Evolutionary conservation across 768 basidiomycete genomes (phyloP).

Genomic region (Lactarius trivialis): DNA sequence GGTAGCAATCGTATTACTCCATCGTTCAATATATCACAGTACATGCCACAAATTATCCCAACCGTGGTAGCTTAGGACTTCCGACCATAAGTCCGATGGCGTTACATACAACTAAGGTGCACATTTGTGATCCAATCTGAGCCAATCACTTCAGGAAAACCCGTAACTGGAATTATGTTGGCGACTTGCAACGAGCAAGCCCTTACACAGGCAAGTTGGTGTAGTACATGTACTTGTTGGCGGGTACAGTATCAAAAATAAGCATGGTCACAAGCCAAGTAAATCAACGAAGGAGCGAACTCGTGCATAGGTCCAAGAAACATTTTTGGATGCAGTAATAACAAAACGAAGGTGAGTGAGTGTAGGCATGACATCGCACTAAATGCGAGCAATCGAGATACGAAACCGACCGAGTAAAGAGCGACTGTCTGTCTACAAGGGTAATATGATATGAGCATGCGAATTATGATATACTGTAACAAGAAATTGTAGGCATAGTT

Average conservation of each 20-base stretch:
- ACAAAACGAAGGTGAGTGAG: background rate
- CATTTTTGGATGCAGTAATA: background rate
- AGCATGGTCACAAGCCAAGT: background rate
- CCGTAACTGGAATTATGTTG: too few relatives aligned
- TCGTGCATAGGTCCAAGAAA: background rate
- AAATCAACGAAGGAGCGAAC: background rate
- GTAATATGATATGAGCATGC: background rate
- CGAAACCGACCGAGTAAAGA: background rate
- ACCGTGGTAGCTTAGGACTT: background rate
- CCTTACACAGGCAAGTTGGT: background rate
- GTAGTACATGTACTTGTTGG: background rate
- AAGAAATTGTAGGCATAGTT: background rate
- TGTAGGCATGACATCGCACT: background rate
- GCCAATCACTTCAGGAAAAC: too few relatives aligned
- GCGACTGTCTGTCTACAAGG: constrained; percentile 1
- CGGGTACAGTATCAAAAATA: background rate
- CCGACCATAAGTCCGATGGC: background rate
- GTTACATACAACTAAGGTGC: background rate
- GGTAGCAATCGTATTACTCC: background rate
- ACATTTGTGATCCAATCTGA: background rate
- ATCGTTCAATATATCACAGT: too few relatives aligned
- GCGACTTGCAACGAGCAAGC: too few relatives aligned
- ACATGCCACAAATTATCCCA: too few relatives aligned
- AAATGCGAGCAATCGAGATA: background rate
- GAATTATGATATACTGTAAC: background rate